Evolutionary conservation across 2,329 filamentous ascomycete genomes (phyloP), one percentile per base, ranked within the genome.

Genomic region (Cadophora gregata): DNA sequence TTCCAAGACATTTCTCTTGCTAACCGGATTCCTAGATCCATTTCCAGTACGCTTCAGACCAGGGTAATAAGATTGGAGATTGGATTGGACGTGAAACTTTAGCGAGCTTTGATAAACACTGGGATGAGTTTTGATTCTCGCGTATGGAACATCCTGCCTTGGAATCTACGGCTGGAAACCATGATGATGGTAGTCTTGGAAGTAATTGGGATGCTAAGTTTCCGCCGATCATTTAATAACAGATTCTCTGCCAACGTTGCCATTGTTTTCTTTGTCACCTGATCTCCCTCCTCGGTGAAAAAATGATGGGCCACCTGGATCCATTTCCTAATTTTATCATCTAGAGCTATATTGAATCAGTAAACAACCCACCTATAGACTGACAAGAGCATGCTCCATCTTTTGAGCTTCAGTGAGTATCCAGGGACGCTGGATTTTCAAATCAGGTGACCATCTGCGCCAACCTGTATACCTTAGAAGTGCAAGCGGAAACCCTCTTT

Each of bases 371-470:
- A 33, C 5, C 5, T 33, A 33, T 10, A 33, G 5, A 10, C 31
- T 33, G 31, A 33, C 5, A 33, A 33, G 31, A 84, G 83, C 67
- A 83, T 80, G 65, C 83, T 58, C 82, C 81, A 84, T 66, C 78
- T 78, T 73, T 82, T 82, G 64, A 78, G 78, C 74, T 80, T 82
- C 36, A 66, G 55, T 7, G 53, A 59, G 24, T 66, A 66, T 3
- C 64, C 64, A n/a, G 59, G 25, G 16, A 66, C 51, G 45, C 58
- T 55, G 5, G 59, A 53, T 31, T 50, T 47, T 16, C 51, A 58
- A 16, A 63, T 59, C 27, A 66, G 16, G 9, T 59, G 53, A 27
- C 62, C 38, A 14, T 63, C 50, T 2, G 60, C 59, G n/a, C n/a
- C n/a, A n/a, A n/a, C n/a, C n/a, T n/a, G n/a, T n/a, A n/a, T n/a